Evolutionary conservation across 768 basidiomycete species (phyloP).

Genomic region (Xanthoconium stramineum): DNA sequence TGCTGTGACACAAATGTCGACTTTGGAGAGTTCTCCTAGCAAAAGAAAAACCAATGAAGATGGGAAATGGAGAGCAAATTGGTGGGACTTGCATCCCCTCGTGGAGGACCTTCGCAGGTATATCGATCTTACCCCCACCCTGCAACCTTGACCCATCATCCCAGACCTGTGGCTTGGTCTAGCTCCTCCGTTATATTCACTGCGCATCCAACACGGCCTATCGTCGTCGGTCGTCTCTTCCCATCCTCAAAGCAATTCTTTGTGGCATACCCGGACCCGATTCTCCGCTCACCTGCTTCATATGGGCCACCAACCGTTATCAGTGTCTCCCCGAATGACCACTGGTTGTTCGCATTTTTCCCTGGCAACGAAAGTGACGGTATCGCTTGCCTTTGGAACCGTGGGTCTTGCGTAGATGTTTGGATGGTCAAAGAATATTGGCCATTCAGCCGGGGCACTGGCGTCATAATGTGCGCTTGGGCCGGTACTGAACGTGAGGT

Average conservation of each 20-base stretch:
- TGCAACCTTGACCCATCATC: neutral
- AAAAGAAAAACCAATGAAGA: conserved; percentile 56
- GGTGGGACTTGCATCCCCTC: conserved; percentile 73
- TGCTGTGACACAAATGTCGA: conserved; percentile 17
- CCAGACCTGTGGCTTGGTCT: conserved; percentile 72
- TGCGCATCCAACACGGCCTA: conserved; percentile 60
- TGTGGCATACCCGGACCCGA: conserved; percentile 50
- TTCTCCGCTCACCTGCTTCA: conserved; percentile 42
- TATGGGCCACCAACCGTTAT: conserved; percentile 65
- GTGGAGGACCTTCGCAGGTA: conserved; percentile 56
- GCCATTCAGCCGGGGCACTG: conserved; percentile 47
- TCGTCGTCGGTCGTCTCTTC: conserved; percentile 61
- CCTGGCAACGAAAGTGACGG: conserved; percentile 57
- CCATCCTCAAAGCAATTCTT: conserved; percentile 66
- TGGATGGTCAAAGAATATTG: conserved; percentile 63
- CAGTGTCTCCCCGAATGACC: conserved; percentile 53
- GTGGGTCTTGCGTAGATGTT: conserved; percentile 53
- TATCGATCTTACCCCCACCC: conserved; percentile 2
- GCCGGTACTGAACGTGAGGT: conserved; percentile 60
- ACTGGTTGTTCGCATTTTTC: conserved; percentile 74
- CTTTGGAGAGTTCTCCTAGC: conserved; percentile 34
- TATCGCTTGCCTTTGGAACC: conserved; percentile 63
- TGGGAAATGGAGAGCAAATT: conserved; percentile 56
- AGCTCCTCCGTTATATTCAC: conserved; percentile 65
- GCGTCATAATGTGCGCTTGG: conserved; percentile 64